Conservation (phyloP, 164 flowering plant species). For the Piper longum region DNA sequence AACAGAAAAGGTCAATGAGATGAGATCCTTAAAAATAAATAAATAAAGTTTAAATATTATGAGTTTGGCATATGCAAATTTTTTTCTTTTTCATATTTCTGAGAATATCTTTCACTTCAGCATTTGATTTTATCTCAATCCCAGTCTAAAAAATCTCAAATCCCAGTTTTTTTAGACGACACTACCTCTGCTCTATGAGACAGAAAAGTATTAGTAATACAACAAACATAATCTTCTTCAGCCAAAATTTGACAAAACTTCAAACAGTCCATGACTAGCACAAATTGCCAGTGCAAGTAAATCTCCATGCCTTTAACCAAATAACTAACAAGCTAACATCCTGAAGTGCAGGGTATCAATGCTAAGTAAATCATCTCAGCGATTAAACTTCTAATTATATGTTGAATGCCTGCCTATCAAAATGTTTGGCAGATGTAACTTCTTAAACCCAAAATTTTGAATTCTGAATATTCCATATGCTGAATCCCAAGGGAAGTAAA, state of each 20-base stretch:
- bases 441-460: neutral
- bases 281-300: no score
- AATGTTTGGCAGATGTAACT: neutral
- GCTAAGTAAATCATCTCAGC: neutral
- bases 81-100: no score
- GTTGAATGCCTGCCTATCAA: neutral
- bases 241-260: no score
- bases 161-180: neutral
- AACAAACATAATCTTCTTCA: no score
- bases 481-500: neutral
- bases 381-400: neutral
- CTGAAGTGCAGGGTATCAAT: neutral
- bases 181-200: no score
- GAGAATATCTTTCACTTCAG: neutral
- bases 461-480: neutral
- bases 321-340: neutral
- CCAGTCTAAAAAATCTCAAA: neutral
- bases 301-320: no score
- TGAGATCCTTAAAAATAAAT: neutral
- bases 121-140: neutral
- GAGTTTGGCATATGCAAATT: neutral
- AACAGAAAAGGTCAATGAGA: constrained; percentile 1
- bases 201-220: no score
- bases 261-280: no score
- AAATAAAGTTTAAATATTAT: neutral